Conservation (phyloP, 495 filamentous ascomycete genomes). For the Penicillium bialowiezense region DNA sequence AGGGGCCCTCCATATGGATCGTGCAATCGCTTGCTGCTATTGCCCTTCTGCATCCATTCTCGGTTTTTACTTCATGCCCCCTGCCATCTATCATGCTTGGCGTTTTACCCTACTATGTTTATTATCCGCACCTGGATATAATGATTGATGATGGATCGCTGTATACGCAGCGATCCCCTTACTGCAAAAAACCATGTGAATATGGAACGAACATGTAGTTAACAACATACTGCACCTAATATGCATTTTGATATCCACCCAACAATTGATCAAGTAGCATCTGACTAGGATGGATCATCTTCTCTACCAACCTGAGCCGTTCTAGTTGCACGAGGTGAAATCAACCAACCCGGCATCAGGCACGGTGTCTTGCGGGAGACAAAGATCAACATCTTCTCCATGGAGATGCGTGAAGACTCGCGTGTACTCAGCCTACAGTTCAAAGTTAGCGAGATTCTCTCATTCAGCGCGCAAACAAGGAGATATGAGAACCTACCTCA, state of each 20-base stretch:
- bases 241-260: not conserved
- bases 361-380: conserved; percentile 23
- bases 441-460: not conserved
- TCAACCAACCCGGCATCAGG: conserved; percentile 22
- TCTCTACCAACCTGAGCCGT: not conserved
- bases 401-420: conserved; percentile 26
- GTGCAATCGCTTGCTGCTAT: conserved; percentile 4
- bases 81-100: conserved; percentile 24
- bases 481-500: not conserved
- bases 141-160: conserved; percentile 25
- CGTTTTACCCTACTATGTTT: conserved; percentile 14
- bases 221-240: not conserved
- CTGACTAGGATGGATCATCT: too few species aligned
- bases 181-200: not conserved
- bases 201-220: not conserved
- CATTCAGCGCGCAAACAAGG: too few species aligned
- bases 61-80: conserved; percentile 8
- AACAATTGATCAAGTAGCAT: not conserved
- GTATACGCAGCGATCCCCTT: not conserved
- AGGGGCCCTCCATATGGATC: not conserved
- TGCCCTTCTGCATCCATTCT: conserved; percentile 10
- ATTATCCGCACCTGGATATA: conserved; percentile 19
- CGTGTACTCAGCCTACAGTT: conserved; percentile 23
- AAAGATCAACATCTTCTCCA: conserved; percentile 29
- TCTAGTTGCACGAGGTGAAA: conserved; percentile 23